Conservation (phyloP, 768 basidiomycete genomes). For the Boletus sp. region DNA sequence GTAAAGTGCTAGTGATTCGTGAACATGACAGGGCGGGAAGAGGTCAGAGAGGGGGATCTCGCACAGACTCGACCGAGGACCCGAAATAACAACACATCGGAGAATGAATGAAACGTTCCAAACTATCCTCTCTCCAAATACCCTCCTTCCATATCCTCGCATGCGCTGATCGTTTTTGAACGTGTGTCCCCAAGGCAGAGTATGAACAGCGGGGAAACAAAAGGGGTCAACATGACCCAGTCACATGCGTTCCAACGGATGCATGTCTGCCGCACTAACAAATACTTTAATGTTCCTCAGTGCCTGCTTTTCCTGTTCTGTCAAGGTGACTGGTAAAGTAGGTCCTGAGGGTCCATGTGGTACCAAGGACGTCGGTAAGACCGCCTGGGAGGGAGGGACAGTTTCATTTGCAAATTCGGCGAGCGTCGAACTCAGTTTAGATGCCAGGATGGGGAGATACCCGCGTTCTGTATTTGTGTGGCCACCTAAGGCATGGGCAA, state of each 20-base stretch:
- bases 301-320: conserved; percentile 30
- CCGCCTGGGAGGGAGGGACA: neutral
- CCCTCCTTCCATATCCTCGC: conserved; percentile 3
- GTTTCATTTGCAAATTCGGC: conserved; percentile 28
- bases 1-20: neutral
- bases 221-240: neutral
- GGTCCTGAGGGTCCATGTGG: conserved; percentile 22
- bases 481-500: conserved; percentile 52
- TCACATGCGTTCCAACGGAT: conserved; percentile 72
- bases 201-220: neutral
- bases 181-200: neutral
- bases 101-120: neutral
- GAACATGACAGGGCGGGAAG: too few species aligned
- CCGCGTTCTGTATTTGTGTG: conserved; percentile 96
- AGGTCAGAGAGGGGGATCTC: neutral
- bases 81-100: conserved; percentile 1
- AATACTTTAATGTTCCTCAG: conserved; percentile 49
- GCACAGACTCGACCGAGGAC: neutral
- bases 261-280: conserved; percentile 68
- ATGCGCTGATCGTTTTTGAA: neutral
- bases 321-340: conserved; percentile 18
- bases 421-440: conserved; percentile 57
- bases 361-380: conserved; percentile 26
- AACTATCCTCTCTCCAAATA: neutral
- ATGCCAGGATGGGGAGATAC: conserved; percentile 74